Base-by-base conservation (phyloP, 1,139 yeast species). In the Taiozyma sp. region DNA sequence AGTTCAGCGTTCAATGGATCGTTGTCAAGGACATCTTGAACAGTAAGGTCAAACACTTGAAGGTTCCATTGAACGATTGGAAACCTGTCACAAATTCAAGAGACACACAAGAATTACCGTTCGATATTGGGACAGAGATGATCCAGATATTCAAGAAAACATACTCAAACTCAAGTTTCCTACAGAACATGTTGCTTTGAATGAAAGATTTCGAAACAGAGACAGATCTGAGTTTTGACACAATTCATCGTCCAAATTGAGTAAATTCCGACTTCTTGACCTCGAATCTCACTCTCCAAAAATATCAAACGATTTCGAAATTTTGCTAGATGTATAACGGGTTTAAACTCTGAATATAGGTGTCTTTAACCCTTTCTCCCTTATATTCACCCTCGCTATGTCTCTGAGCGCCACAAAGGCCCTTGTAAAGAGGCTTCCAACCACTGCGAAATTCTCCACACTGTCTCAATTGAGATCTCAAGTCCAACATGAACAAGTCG, bases 31-130 rank as follows among this genome's bases (percentile, higher is more conserved):
- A 80, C 58, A 70, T 81, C 4, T 78, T 80, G 41, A 80, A 80
- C 58, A 70, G 67, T 48, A 64, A 62, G 48, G 73, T 81, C 50
- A 76, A 74, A 53, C 76, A 72, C 52, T 68, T 81, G 50, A 67
- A 68, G 51, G 56, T 53, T 5, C 43, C 43, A 72, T 78, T 3
- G 55, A 70, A 51, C 41, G 81, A 77, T 38, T 69, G 68, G 63
- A 79, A 78, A 59, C 78, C 83, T 2, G 80, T 81, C 1, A 77
- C 84, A 0, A 72, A 76, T 56, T 80, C 84, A n/a, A 73, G 86
- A 59, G 87, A 81, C 59, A 79, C 85, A 1, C 85, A 81, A 60
- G 83, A 79, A 51, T 58, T 65, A 13, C 70, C 74, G 3, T 62
- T 58, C 39, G 71, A 71, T 2, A 66, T 74, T 36, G 85, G 83